These are phyloP conservation scores for Blastobotrys robertii DNA, from an alignment of 805 yeast species.

Conservation along the genomic window DNA sequence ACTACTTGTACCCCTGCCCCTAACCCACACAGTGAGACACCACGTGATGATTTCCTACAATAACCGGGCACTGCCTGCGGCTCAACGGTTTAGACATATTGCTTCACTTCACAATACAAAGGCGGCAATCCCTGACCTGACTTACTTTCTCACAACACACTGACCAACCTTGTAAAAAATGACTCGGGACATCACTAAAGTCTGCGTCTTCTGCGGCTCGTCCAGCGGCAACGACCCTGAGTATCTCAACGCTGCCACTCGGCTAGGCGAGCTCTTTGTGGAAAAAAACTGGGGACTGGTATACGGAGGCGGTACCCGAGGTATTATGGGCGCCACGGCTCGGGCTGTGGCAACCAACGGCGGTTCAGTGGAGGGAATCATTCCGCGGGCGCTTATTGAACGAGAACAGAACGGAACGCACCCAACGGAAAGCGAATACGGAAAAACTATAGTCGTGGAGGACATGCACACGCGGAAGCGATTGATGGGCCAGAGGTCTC, in stretches of 20 bases:
- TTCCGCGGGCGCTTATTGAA: constrained; percentile 72
- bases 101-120: too few relatives aligned
- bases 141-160: neutral
- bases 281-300: constrained; percentile 60
- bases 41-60: too few relatives aligned
- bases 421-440: constrained; percentile 51
- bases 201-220: constrained; percentile 86
- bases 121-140: too few relatives aligned
- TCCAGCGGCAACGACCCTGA: constrained; percentile 50
- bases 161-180: neutral
- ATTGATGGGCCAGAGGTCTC: constrained; percentile 79
- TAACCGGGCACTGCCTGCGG: too few relatives aligned
- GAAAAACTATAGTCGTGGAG: constrained; percentile 67
- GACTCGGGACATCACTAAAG: constrained; percentile 9
- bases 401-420: constrained; percentile 48
- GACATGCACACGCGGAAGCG: constrained; percentile 88
- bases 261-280: constrained; percentile 53
- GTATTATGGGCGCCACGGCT: constrained; percentile 21
- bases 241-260: constrained; percentile 45
- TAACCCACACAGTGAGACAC: too few relatives aligned
- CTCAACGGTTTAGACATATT: too few relatives aligned
- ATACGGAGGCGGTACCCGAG: constrained; percentile 78
- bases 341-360: constrained; percentile 15
- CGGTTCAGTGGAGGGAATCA: constrained; percentile 64
- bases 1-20: too few relatives aligned